Evolutionary conservation across 2,329 filamentous ascomycete genomes (phyloP), one percentile per base, ranked within the genome.

Genomic region (Leptoxyphium fumago): DNA sequence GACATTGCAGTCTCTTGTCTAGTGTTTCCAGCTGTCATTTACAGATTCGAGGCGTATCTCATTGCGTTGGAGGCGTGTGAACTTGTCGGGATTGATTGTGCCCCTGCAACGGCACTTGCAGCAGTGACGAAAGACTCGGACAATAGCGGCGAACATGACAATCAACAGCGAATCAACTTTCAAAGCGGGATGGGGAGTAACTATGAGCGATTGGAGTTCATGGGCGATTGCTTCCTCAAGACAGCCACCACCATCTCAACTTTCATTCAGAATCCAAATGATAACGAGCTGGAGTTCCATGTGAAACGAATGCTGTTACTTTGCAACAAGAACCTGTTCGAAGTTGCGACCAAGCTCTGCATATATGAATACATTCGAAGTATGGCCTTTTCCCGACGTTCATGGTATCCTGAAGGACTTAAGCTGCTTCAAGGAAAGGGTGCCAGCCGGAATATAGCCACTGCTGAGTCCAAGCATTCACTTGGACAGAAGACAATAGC

Each of bases 181-280:
- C 83, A 87, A 53, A 69, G 74, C 40, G 88, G 87, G 2, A 94
- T 94, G 86, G 86, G 87, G 1, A 81, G 80, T 34, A 96, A 96
- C 53, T 98, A 98, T 55, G 91, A 98, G 61, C 77, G 91, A 10
- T 72, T 96, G 0, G 91, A 98, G 56, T 94, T 95, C 47, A 71
- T 96, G 2, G 91, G 91, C 0, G 91, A 98, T 60, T 84, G 82
- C 29, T 94, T 95, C 55, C 71, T 98, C 46, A 98, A 98, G 64
- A 89, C 95, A 80, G 85, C 84, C 10, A 95, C 89, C 0, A 89
- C 88, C 0, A 87, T 98, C 43, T 80, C 87, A 0, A 70, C 94
- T 0, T 96, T 83, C 58, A 81, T 82, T 1, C 72, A 78, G 26
- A 78, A 83, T 15, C 85, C 86, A 0, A 75, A 83, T 40, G 77